Conservation (phyloP, 2,329 filamentous ascomycete species). For the Botrytis hyacinthi region DNA sequence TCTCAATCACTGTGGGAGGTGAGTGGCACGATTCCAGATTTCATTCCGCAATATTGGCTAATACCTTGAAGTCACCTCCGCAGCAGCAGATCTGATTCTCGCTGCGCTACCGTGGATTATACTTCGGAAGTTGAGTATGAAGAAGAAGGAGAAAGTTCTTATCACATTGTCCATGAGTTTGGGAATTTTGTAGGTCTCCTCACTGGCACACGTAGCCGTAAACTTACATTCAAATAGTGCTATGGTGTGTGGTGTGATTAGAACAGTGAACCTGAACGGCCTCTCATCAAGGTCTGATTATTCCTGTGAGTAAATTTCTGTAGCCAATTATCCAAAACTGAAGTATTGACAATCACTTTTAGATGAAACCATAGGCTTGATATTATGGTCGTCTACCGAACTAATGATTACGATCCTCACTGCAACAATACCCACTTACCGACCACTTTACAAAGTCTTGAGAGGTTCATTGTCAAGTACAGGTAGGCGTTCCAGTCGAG, state of each 20-base stretch:
- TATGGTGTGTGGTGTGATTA: constrained; percentile 1
- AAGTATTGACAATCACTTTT: constrained; percentile 7
- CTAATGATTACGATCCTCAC: constrained; percentile 38
- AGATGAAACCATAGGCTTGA: constrained; percentile 40
- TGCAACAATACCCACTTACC: constrained; percentile 36
- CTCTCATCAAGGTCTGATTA: constrained; percentile 4
- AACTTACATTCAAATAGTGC: background rate
- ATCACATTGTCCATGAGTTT: constrained; percentile 42
- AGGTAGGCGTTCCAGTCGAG: background rate
- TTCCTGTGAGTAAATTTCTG: background rate
- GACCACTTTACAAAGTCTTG: constrained; percentile 29
- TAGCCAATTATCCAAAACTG: background rate
- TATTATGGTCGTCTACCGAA: constrained; percentile 47
- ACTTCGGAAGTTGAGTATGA: constrained; percentile 41
- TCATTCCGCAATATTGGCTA: background rate
- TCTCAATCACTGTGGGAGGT: constrained; percentile 10
- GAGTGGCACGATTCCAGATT: background rate
- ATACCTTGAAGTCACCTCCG: background rate
- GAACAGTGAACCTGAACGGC: background rate
- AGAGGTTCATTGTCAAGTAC: background rate
- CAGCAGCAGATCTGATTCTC: constrained; percentile 39
- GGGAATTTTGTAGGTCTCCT: constrained; percentile 19
- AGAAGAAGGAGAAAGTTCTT: constrained; percentile 41
- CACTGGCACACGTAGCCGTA: background rate
- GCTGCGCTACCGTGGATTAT: constrained; percentile 43